A percentile compares a stretch with the other conserved stretches of the same genome.
These are phyloP conservation scores for Lasiodiplodia theobromae DNA, from an alignment of 2,329 filamentous ascomycete species.

Conservation along the genomic window DNA sequence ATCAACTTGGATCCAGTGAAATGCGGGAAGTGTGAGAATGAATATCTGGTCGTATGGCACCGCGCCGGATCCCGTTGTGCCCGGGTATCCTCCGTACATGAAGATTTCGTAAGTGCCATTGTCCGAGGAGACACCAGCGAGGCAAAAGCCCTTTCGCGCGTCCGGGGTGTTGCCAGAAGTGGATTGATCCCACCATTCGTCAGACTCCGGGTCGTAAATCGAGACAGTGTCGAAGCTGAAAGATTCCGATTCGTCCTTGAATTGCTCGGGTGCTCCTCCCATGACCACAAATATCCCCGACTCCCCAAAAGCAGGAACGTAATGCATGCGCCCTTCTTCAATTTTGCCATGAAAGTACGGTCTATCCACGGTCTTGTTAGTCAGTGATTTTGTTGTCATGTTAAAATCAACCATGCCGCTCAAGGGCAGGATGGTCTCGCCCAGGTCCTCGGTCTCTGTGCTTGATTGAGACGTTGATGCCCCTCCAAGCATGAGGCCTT, in stretches of 20 bases:
- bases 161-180: not conserved
- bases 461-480: not conserved
- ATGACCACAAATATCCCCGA: constrained; percentile 5
- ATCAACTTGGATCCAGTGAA: constrained; percentile 29
- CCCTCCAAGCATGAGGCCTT: constrained; percentile 3
- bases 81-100: constrained; percentile 28
- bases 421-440: constrained; percentile 1
- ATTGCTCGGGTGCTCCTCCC: constrained; percentile 1
- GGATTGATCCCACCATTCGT: constrained; percentile 6
- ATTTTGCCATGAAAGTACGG: constrained; percentile 1
- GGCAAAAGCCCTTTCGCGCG: not conserved
- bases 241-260: not conserved
- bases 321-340: constrained; percentile 7
- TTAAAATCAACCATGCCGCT: not conserved
- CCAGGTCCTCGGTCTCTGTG: not conserved
- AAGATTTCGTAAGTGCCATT: constrained; percentile 10
- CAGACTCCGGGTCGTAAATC: not conserved
- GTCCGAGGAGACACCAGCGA: not conserved
- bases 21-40: constrained; percentile 30
- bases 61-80: not conserved
- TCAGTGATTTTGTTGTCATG: constrained; percentile 6
- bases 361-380: not conserved
- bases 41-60: constrained; percentile 26
- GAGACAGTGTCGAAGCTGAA: constrained; percentile 6
- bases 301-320: not conserved